Base-by-base conservation (phyloP, 2,329 filamentous ascomycete species). In the Elsinoe ampelina region DNA sequence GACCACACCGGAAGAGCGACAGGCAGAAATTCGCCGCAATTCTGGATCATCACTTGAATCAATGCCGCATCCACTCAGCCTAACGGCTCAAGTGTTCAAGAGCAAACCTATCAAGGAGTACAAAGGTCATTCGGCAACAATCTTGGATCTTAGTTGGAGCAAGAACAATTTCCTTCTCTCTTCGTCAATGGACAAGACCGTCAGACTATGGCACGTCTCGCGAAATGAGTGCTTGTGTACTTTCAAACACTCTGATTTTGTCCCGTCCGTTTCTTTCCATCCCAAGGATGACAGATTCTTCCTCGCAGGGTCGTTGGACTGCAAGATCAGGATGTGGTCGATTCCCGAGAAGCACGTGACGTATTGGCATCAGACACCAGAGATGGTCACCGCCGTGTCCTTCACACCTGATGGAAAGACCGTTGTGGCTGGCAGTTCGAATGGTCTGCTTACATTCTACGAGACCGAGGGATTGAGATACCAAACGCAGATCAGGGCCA, bases 161-260 rank as follows among this genome's bases (percentile, higher is more conserved):
- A 98, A 97, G 72, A 98, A 98, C 72, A 95, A 95, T 69, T 98
- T 98, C 64, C 72, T 98, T 26, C 77, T 98, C 13, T 96, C 92
- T 2, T 95, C 91, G 0, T 95, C 91, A 0, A 96, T 97, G 90
- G 93, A 98, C 69, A 96, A 96, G 75, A 95, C 91, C 0, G 93
- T 98, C 11, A 82, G 89, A 12, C 72, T 98, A 48, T 98, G 93
- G 92, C 93, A 98, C 71, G 79, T 93, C 60, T 92, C 82, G 67
- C 80, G 92, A 54, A 72, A 79, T 2, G 91, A 97, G 66, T 96
- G 90, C 65, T 77, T 98, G 0, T 95, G 90, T 70, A 90, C 87
- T 1, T 98, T 97, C 73, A 89, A 91, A 65, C 93, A 97, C 71
- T 89, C 85, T 64, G 93, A 98, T 68, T 90, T 96, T 64, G 92